These are phyloP conservation scores for Verruconis gallopava DNA, from an alignment of 2,329 filamentous ascomycete species.

Conservation along the genomic window DNA sequence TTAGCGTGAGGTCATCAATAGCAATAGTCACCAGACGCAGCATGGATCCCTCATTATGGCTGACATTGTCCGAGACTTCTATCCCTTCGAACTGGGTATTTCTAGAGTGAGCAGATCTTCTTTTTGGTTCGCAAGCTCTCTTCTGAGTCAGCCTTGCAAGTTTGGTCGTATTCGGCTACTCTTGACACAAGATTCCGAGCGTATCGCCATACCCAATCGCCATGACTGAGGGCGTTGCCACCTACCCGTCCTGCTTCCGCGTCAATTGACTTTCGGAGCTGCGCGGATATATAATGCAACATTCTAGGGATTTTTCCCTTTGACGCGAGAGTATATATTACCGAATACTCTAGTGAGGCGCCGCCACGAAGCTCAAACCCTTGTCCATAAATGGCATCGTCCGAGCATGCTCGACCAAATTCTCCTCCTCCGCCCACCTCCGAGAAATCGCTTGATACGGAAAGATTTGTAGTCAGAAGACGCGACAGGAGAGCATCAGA, in stretches of 20 bases:
- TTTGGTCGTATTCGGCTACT: neutral
- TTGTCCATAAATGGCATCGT: neutral
- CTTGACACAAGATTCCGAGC: neutral
- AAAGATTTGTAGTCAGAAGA: neutral
- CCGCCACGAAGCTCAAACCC: neutral
- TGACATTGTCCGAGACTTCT: neutral
- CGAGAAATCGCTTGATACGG: neutral
- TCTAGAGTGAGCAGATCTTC: neutral
- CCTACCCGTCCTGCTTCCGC: neutral
- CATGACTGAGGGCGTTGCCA: neutral
- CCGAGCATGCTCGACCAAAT: neutral
- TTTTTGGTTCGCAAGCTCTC: neutral
- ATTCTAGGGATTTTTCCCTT: neutral
- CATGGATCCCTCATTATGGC: neutral
- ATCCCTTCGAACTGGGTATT: neutral
- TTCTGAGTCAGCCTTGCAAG: neutral
- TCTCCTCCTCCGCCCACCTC: neutral
- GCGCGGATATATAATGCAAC: neutral
- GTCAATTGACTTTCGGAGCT: neutral
- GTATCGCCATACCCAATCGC: neutral
- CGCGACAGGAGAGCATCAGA: neutral
- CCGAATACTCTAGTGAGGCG: no score
- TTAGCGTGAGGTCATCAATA: neutral
- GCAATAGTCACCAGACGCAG: no score
- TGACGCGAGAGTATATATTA: neutral